Evolutionary conservation across 257 asterid species (phyloP).

Genomic region (Primulina tabacum): DNA sequence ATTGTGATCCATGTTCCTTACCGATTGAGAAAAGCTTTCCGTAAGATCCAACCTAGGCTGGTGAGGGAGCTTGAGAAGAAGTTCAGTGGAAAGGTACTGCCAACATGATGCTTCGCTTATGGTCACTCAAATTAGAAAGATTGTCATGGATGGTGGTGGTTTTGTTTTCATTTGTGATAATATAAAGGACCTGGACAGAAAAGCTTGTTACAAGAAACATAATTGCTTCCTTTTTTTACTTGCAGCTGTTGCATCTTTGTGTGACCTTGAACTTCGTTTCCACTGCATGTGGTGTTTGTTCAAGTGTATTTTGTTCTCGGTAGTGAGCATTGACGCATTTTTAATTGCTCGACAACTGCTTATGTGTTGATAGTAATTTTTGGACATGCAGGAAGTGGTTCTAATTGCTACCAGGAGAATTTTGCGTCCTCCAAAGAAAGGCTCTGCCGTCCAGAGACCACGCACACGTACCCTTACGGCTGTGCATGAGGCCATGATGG

Average conservation of each 20-base stretch:
- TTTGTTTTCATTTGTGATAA: not conserved
- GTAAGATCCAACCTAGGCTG: slow-evolving; percentile 78
- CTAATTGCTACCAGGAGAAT: slow-evolving; percentile 75
- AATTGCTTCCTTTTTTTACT: not conserved
- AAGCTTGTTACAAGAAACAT: not conserved
- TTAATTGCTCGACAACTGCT: not conserved
- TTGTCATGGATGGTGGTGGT: not conserved
- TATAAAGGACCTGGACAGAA: not conserved
- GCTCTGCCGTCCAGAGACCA: slow-evolving; percentile 83
- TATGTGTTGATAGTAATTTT: not conserved
- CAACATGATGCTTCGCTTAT: not conserved
- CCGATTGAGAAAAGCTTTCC: slow-evolving; percentile 77
- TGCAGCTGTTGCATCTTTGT: not conserved
- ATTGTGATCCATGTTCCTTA: slow-evolving; percentile 86
- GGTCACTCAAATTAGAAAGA: slow-evolving; percentile 9
- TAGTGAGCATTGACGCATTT: not conserved
- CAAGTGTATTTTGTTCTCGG: not conserved
- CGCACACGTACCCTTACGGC: slow-evolving; percentile 82
- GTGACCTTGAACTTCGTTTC: not conserved
- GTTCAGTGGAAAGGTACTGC: slow-evolving; percentile 84
- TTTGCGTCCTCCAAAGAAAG: slow-evolving; percentile 85
- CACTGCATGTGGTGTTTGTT: not conserved
- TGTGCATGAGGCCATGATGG: slow-evolving; percentile 83
- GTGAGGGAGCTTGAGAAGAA: slow-evolving; percentile 94
- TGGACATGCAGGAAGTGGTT: slow-evolving; percentile 59